Evolutionary conservation across 2,329 filamentous ascomycete genomes (phyloP).

Genomic region (Mycogone perniciosa): DNA sequence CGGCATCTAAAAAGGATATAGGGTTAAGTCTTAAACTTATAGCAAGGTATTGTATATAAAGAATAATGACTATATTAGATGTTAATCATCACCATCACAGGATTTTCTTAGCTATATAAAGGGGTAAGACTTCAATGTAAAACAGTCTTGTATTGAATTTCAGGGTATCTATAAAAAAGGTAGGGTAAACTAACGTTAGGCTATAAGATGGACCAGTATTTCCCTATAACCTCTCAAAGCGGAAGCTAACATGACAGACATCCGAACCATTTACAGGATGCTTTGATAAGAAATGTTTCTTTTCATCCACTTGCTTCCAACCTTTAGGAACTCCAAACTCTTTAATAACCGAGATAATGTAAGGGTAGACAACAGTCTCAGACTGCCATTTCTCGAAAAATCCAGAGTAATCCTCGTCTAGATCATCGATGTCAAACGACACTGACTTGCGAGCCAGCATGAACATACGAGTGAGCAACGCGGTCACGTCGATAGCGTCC

Average conservation of each 20-base stretch:
- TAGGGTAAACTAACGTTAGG: too few species aligned
- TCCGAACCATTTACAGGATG: neutral
- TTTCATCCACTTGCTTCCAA: neutral
- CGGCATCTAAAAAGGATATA: slow-evolving; percentile 40
- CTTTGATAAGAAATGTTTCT: neutral
- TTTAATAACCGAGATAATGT: neutral
- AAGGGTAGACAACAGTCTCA: neutral
- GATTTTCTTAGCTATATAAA: too few species aligned
- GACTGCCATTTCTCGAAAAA: slow-evolving; percentile 1
- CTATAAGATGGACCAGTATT: too few species aligned
- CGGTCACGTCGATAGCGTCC: neutral
- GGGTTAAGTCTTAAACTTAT: too few species aligned
- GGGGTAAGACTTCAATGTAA: too few species aligned
- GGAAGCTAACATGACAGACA: neutral
- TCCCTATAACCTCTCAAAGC: neutral
- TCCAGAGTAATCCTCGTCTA: neutral
- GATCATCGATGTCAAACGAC: slow-evolving; percentile 2
- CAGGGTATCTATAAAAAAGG: too few species aligned
- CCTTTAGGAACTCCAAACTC: neutral
- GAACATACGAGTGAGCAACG: slow-evolving; percentile 3
- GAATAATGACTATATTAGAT: too few species aligned
- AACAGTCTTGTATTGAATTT: too few species aligned
- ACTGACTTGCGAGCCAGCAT: slow-evolving; percentile 3
- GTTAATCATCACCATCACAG: too few species aligned
- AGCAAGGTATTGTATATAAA: too few species aligned